Percentiles rank a stretch among this genome's conserved stretches.
These are phyloP conservation scores for Colletotrichum viniferum DNA, from an alignment of 2,329 filamentous ascomycete species.

Conservation along the genomic window DNA sequence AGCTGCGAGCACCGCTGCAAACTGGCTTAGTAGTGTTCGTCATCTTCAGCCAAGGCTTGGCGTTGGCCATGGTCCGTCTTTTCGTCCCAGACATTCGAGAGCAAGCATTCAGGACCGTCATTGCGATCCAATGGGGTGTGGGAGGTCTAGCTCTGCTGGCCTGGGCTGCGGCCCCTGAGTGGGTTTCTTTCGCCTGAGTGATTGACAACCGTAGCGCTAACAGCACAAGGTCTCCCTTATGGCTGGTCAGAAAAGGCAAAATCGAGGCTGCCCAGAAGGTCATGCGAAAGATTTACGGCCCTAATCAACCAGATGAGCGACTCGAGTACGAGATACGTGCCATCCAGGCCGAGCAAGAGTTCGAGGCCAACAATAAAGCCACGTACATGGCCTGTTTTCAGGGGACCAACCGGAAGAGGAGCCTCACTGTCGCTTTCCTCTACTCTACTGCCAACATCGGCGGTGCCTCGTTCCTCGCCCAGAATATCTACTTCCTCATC, in stretches of 20 bases:
- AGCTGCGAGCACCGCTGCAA: not conserved
- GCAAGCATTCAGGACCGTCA: not conserved
- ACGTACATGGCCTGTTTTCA: not conserved
- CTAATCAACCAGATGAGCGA: not conserved
- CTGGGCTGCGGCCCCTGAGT: not conserved
- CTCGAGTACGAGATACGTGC: not conserved
- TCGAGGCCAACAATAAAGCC: not conserved
- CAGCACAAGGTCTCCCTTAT: not conserved
- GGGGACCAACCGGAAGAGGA: not conserved
- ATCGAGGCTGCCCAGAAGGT: not conserved
- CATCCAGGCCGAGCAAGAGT: not conserved
- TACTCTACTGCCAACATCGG: not conserved
- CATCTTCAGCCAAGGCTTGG: not conserved
- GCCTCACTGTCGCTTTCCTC: not conserved
- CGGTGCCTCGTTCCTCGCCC: not conserved
- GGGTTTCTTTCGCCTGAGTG: not conserved
- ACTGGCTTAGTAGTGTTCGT: not conserved
- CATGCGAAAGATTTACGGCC: not conserved
- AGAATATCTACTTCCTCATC: not conserved
- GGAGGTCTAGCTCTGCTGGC: not conserved
- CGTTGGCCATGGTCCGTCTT: not conserved
- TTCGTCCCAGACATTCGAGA: not conserved
- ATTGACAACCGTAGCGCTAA: not conserved
- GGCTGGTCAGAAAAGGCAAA: not conserved
- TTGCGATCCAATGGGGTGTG: not conserved